Percentiles rank a stretch among this genome's conserved stretches.
These are phyloP conservation scores for Fusarium equiseti DNA, from an alignment of 2,329 filamentous ascomycete genomes.

Conservation along the genomic window DNA sequence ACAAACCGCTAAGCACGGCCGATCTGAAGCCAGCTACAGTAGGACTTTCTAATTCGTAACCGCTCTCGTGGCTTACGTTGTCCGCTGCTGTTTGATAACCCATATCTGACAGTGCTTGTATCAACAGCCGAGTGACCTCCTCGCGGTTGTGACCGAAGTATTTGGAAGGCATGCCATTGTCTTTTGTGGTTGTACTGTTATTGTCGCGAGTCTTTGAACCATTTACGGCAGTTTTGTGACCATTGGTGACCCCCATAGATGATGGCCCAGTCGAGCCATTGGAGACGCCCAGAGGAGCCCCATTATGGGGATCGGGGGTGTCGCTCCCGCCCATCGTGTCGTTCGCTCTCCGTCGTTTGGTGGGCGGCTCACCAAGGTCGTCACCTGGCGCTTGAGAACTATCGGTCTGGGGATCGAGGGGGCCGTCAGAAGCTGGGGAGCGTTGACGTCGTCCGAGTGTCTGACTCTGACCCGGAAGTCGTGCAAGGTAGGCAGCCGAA, in stretches of 20 bases:
- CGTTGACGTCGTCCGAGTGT: conserved; percentile 69
- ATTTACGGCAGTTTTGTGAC: conserved; percentile 65
- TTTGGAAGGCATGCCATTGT: conserved; percentile 42
- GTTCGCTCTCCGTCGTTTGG: conserved; percentile 69
- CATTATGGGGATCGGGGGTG: conserved; percentile 65
- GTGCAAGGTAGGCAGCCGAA: conserved; percentile 49
- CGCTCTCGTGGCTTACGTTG: conserved; percentile 82
- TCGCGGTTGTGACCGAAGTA: conserved; percentile 92
- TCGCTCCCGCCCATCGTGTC: conserved; percentile 74
- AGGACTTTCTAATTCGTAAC: conserved; percentile 86
- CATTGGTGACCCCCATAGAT: conserved; percentile 57
- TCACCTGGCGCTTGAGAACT: conserved; percentile 37
- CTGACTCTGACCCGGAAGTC: conserved; percentile 49
- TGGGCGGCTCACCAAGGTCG: conserved; percentile 40
- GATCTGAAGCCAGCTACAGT: conserved; percentile 87
- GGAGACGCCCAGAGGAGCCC: conserved; percentile 57
- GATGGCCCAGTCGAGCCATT: conserved; percentile 57
- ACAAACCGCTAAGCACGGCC: conserved; percentile 83
- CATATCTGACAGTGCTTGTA: conserved; percentile 90
- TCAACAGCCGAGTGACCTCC: conserved; percentile 91
- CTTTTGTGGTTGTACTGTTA: conserved; percentile 19
- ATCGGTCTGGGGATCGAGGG: conserved; percentile 50
- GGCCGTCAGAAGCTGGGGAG: conserved; percentile 54
- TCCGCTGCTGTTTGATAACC: conserved; percentile 85
- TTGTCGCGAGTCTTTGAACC: conserved; percentile 61